A percentile compares a stretch with the other conserved stretches of the same genome.
Evolutionary conservation across 2,329 filamentous ascomycete species (phyloP).

Genomic region (Torrubiellomyces zombiae): DNA sequence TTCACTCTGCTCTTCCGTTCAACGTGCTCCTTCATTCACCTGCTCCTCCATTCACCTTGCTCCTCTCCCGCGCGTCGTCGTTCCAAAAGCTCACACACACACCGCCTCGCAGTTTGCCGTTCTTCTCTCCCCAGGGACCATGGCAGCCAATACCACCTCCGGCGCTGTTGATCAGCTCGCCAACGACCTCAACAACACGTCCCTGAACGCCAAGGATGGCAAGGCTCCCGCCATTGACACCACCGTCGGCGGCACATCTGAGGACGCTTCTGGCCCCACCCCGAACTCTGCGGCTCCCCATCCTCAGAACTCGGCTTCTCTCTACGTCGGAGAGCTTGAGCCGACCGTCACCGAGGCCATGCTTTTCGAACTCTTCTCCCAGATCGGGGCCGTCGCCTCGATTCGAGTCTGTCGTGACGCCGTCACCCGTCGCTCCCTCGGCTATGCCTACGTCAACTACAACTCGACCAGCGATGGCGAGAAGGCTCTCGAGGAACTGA

Average conservation of each 20-base stretch:
- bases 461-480: conserved; percentile 93
- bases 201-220: conserved; percentile 52
- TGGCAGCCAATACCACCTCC: conserved; percentile 42
- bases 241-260: conserved; percentile 37
- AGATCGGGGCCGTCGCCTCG: conserved; percentile 95
- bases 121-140: conserved; percentile 14
- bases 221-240: conserved; percentile 59
- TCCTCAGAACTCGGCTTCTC: conserved; percentile 87
- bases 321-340: conserved; percentile 98
- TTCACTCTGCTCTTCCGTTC: too few relatives aligned
- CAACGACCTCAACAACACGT: conserved; percentile 57
- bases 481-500: conserved; percentile 96
- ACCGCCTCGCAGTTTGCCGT: conserved; percentile 3
- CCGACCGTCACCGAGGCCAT: conserved; percentile 96
- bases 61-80: too few relatives aligned
- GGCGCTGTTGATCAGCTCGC: conserved; percentile 65
- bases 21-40: too few relatives aligned
- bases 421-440: conserved; percentile 93
- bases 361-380: conserved; percentile 99
- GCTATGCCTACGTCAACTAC: conserved; percentile 99
- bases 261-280: conserved; percentile 49
- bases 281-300: conserved; percentile 58
- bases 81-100: too few relatives aligned
- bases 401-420: conserved; percentile 99
- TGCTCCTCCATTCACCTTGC: too few relatives aligned